Conservation (phyloP, 2,329 filamentous ascomycete species). For the Sporothrix globosa region DNA sequence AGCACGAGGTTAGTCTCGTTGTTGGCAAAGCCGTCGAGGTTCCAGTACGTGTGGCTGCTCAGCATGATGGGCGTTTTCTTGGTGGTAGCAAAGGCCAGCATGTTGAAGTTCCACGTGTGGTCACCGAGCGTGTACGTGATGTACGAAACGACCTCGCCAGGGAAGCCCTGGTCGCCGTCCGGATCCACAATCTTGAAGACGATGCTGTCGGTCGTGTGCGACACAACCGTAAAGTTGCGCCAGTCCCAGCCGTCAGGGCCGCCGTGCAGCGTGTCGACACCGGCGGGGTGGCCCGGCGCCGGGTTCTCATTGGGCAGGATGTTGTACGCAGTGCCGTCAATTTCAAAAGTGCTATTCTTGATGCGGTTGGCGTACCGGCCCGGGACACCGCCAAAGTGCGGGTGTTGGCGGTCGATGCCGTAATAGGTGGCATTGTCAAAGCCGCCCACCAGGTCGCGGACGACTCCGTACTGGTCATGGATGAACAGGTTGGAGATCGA, state of each 20-base stretch:
- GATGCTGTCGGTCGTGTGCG: slow-evolving; percentile 67
- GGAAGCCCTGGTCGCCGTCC: slow-evolving; percentile 76
- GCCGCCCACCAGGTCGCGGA: slow-evolving; percentile 71
- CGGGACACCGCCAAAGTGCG: slow-evolving; percentile 72
- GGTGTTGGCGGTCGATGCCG: slow-evolving; percentile 64
- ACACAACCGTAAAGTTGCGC: slow-evolving; percentile 75
- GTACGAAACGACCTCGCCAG: slow-evolving; percentile 73
- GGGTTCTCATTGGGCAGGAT: slow-evolving; percentile 67
- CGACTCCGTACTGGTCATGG: slow-evolving; percentile 67
- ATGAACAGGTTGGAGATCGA: slow-evolving; percentile 72
- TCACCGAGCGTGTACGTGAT: slow-evolving; percentile 72
- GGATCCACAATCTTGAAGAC: slow-evolving; percentile 75
- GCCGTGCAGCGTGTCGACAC: slow-evolving; percentile 69
- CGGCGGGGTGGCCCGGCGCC: slow-evolving; percentile 53
- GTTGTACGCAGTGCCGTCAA: slow-evolving; percentile 65
- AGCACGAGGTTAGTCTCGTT: slow-evolving; percentile 65
- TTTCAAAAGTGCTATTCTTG: slow-evolving; percentile 72
- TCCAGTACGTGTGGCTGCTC: slow-evolving; percentile 76
- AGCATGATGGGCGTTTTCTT: slow-evolving; percentile 84
- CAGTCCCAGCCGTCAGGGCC: slow-evolving; percentile 75
- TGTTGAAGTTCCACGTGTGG: slow-evolving; percentile 71
- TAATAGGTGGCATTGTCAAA: slow-evolving; percentile 79
- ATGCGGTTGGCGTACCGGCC: slow-evolving; percentile 82
- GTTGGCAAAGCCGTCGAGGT: slow-evolving; percentile 78
- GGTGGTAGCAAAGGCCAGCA: slow-evolving; percentile 70